Evolutionary conservation across 179 eudicot species (phyloP).

Genomic region (Silene noctiflora): DNA sequence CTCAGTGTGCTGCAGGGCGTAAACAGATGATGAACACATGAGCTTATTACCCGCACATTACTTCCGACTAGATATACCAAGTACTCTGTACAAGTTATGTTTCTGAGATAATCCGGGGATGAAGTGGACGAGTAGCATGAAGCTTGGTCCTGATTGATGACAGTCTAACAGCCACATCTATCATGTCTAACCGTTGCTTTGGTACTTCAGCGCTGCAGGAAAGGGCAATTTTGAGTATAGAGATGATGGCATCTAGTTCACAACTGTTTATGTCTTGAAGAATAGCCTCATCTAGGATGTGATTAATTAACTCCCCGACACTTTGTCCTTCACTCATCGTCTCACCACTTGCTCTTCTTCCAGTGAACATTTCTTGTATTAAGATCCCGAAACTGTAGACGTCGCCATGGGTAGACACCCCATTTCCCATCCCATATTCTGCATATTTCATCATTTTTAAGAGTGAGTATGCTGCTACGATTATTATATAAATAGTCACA

Average conservation of each 20-base stretch:
- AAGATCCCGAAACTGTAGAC: conserved; percentile 24
- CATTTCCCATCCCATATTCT: conserved; percentile 20
- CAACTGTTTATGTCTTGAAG: neutral
- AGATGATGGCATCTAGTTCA: neutral
- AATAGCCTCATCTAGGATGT: conserved; percentile 3
- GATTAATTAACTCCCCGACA: conserved; percentile 13
- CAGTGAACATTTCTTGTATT: conserved; percentile 23
- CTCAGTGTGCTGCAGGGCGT: too few species aligned
- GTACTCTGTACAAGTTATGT: neutral
- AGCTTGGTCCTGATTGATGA: conserved; percentile 19
- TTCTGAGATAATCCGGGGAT: neutral
- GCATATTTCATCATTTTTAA: neutral
- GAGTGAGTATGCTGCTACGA: neutral
- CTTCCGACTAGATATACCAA: too few species aligned
- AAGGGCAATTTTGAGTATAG: neutral
- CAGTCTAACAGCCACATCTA: conserved; percentile 2
- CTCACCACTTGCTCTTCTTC: conserved; percentile 17
- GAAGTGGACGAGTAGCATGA: neutral
- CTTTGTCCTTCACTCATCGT: conserved; percentile 15
- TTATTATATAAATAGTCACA: neutral
- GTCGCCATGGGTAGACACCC: conserved; percentile 16
- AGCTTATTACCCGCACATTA: too few species aligned
- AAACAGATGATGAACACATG: too few species aligned
- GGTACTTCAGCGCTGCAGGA: conserved; percentile 13
- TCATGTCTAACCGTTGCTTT: conserved; percentile 20